Conservation (phyloP, 306 rosid genomes). For the Cucumis cinereus region DNA sequence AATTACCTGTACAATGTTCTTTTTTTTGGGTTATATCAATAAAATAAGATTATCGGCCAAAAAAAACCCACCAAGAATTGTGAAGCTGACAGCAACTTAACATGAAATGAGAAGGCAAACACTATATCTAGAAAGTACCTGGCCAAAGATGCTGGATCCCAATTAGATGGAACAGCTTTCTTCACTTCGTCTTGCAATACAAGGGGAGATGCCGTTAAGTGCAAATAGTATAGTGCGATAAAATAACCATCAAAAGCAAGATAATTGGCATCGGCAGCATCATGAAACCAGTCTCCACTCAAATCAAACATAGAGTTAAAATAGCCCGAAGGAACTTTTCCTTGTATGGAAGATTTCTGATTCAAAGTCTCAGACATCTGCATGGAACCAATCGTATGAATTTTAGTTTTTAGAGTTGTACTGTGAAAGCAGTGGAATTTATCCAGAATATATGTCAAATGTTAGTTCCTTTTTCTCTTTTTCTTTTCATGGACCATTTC, state of each 20-base stretch:
- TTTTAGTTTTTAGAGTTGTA: background rate
- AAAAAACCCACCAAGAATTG: background rate
- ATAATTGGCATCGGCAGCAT: constrained; percentile 62
- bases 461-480: background rate
- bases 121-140: constrained; percentile 32
- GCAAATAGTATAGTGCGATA: constrained; percentile 67
- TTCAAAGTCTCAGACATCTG: constrained; percentile 95
- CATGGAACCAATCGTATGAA: constrained; percentile 12
- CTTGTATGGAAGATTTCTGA: constrained; percentile 70
- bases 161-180: constrained; percentile 76
- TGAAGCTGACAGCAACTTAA: background rate
- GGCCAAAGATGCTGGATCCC: constrained; percentile 89
- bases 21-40: background rate
- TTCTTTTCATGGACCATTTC: background rate
- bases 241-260: constrained; percentile 87
- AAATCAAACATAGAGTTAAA: constrained; percentile 69
- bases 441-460: background rate
- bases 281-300: constrained; percentile 82
- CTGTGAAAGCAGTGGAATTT: background rate
- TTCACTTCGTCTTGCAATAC: constrained; percentile 53
- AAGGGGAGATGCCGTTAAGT: constrained; percentile 63
- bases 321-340: constrained; percentile 92
- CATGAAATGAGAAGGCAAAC: background rate
- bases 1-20: background rate
- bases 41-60: background rate